These are phyloP conservation scores for Boechera stricta DNA, from an alignment of 345 rosid genomes.

Conservation along the genomic window DNA sequence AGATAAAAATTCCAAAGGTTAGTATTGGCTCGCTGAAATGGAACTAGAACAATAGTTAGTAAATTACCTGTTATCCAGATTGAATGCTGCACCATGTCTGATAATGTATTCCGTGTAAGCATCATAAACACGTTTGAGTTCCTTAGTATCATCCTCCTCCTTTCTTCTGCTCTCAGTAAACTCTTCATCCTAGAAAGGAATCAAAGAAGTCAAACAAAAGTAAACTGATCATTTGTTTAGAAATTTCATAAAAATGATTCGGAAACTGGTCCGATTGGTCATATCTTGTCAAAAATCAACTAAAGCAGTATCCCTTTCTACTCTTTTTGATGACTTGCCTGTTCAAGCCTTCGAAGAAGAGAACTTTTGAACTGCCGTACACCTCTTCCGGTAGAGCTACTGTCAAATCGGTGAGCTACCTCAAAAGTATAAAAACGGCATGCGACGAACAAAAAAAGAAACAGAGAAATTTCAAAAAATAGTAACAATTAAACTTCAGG, in stretches of 20 bases:
- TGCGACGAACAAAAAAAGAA: slow-evolving; percentile 36
- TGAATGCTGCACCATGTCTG: slow-evolving; percentile 52
- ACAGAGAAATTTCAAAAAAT: not conserved
- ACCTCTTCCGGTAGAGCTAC: slow-evolving; percentile 69
- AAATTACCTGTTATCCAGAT: slow-evolving; percentile 54
- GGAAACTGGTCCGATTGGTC: not conserved
- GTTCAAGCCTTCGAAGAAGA: slow-evolving; percentile 80
- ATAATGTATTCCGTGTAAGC: slow-evolving; percentile 59
- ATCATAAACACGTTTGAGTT: slow-evolving; percentile 75
- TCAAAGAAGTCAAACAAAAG: too few relatives aligned
- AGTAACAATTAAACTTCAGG: not conserved
- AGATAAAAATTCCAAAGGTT: not conserved
- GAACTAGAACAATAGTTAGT: not conserved
- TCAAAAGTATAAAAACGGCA: slow-evolving; percentile 87
- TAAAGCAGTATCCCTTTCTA: not conserved
- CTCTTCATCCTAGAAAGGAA: slow-evolving; percentile 61
- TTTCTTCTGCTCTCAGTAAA: slow-evolving; percentile 49
- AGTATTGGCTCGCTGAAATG: slow-evolving; percentile 22
- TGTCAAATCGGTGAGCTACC: slow-evolving; percentile 69
- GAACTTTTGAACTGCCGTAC: slow-evolving; percentile 83
- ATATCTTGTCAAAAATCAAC: not conserved
- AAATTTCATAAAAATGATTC: too few relatives aligned
- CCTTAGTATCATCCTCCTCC: slow-evolving; percentile 60
- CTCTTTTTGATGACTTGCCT: slow-evolving; percentile 41
- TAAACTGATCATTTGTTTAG: too few relatives aligned